Evolutionary conservation across 192 early-diverging fungal species (phyloP), one percentile per base, ranked within the genome.

Genomic region (Paraglomus brasilianum): DNA sequence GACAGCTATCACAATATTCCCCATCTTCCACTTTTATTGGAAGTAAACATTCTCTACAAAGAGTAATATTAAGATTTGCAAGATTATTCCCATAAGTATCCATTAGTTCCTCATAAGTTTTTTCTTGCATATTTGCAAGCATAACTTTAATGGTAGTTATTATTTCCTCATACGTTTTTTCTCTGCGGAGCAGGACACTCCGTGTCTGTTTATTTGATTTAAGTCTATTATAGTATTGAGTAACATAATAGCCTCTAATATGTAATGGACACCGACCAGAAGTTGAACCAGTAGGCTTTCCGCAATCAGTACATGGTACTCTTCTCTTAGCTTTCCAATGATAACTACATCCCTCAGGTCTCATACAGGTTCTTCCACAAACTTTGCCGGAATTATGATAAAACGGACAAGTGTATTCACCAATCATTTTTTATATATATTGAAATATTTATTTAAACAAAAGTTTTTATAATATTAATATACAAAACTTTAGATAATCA

Each of bases 1-100:
- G 17, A 39, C 56, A 59, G 4, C 19, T 39, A 59, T 59, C 14
- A 59, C 15, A 59, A 59, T 59, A 59, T 39, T 59, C 14, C 38
- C 5, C 17, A 10, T 53, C 51, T 53, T 59, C 39, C 19, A 59
- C 0, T 41, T 59, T 59, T 59, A 59, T 59, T 1, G 38, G 56
- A 59, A 38, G n/a, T 2, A 59, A 36, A 11, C 2, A 59, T 59
- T 59, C 8, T 3, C n/a, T 59, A 59, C 38, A 41, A 39, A 59
- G 56, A 41, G 11, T 41, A 59, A 59, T 59, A 59, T 59, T 59
- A 59, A 59, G 56, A 59, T 13, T 59, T 59, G 11, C 19, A 59
- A 59, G 11, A 2, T 0, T 14, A 1, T 59, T 1, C 38, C 7
- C 30, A 59, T 59, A 39, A 11, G 9, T 1, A 59, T 41, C 8